Conservation (phyloP, 495 filamentous ascomycete genomes). For the Penicillium subrubescens region DNA sequence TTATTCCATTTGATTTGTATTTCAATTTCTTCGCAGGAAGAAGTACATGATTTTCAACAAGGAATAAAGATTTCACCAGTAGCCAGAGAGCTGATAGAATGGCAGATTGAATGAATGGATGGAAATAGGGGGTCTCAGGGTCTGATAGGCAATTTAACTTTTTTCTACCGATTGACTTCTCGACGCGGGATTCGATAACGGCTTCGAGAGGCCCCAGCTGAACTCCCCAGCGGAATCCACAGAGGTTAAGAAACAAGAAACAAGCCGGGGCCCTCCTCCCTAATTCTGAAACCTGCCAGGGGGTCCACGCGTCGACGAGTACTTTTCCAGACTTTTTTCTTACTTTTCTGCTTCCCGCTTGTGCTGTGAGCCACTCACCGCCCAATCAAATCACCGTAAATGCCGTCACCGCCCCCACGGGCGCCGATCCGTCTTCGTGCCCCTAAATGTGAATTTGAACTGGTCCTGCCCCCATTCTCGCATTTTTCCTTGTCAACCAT, state of each 20-base stretch:
- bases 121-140: conserved; percentile 1
- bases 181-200: neutral
- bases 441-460: conserved; percentile 15
- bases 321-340: neutral
- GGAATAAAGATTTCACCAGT: neutral
- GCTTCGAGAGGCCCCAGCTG: neutral
- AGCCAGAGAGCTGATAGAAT: neutral
- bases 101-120: neutral
- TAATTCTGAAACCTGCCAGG: conserved; percentile 20
- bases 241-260: conserved; percentile 4
- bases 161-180: neutral
- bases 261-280: neutral
- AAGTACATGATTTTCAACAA: neutral
- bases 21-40: neutral
- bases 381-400: conserved; percentile 17
- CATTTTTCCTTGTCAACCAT: conserved; percentile 7
- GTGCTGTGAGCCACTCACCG: neutral
- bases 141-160: neutral
- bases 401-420: conserved; percentile 21
- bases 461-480: conserved; percentile 12
- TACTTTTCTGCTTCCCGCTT: neutral
- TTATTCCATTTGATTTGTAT: neutral
- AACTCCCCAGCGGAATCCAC: neutral
- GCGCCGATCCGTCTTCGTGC: conserved; percentile 20
- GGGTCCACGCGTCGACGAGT: conserved; percentile 26